phyloP scores from a whole-genome alignment of 2,329 filamentous ascomycete species.

The Fusarium vanettenii region DNA sequence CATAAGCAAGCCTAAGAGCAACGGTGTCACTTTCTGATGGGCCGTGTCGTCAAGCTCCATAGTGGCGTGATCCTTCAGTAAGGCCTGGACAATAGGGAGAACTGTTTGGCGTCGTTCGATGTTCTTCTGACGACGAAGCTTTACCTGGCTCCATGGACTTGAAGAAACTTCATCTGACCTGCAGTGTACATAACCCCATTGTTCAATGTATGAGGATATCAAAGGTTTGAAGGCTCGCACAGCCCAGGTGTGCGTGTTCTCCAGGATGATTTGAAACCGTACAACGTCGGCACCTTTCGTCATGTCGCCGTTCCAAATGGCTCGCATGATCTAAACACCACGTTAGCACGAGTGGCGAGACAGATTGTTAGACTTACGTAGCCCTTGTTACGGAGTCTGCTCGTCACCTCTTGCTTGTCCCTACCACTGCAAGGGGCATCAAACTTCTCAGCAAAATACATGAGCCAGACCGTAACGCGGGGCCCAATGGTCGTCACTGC shows the following conservation, averaged over 20 bases:
- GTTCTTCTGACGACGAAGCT: neutral
- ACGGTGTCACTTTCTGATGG: constrained; percentile 4
- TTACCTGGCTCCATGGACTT: neutral
- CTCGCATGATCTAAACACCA: constrained; percentile 24
- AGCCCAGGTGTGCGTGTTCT: constrained; percentile 39
- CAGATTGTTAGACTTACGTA: constrained; percentile 5
- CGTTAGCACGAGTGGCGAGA: neutral
- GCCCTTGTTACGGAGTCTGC: neutral
- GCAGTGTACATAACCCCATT: constrained; percentile 19
- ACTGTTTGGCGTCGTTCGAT: neutral
- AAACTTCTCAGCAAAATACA: constrained; percentile 20
- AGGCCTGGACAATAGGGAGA: neutral
- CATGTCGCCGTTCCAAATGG: constrained; percentile 34
- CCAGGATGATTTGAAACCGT: constrained; percentile 30
- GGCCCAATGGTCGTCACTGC: constrained; percentile 27
- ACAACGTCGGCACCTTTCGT: constrained; percentile 8
- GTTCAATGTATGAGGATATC: constrained; percentile 30
- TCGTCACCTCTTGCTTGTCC: neutral
- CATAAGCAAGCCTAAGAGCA: constrained; percentile 22
- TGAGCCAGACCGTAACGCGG: constrained; percentile 28
- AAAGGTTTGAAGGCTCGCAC: constrained; percentile 29
- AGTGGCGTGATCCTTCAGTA: neutral
- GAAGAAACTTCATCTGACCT: neutral
- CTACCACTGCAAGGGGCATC: neutral
- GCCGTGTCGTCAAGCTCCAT: constrained; percentile 4